phyloP scores from a whole-genome alignment of 2,329 filamentous ascomycete species.

The Fusarium siculi region DNA sequence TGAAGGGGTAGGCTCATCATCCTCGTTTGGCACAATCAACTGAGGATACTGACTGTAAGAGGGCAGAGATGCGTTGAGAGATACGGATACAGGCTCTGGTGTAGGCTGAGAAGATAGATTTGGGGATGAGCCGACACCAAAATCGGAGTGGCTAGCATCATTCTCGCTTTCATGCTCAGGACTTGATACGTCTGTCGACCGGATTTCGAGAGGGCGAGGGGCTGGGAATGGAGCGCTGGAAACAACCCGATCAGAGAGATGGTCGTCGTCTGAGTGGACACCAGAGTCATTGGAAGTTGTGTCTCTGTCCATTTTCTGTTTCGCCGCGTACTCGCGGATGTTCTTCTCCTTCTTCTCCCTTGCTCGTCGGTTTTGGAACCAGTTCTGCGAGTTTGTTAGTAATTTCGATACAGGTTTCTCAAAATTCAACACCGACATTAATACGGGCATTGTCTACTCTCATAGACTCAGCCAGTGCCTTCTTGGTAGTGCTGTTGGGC shows the following conservation, averaged over 20 bases:
- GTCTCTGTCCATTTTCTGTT: slow-evolving; percentile 51
- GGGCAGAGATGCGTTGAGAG: slow-evolving; percentile 17
- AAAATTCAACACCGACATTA: slow-evolving; percentile 59
- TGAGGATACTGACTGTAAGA: slow-evolving; percentile 39
- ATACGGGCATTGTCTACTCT: slow-evolving; percentile 71
- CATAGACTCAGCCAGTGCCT: slow-evolving; percentile 69
- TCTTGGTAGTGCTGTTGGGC: slow-evolving; percentile 70
- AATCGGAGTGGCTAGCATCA: slow-evolving; percentile 43
- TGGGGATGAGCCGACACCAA: slow-evolving; percentile 38
- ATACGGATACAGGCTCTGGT: slow-evolving; percentile 31
- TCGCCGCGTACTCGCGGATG: slow-evolving; percentile 54
- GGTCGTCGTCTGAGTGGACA: slow-evolving; percentile 45
- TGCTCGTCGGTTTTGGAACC: slow-evolving; percentile 75
- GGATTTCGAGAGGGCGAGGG: slow-evolving; percentile 30
- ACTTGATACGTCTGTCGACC: slow-evolving; percentile 22
- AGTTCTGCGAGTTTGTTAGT: slow-evolving; percentile 64
- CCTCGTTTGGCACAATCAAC: slow-evolving; percentile 37
- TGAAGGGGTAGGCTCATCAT: slow-evolving; percentile 38
- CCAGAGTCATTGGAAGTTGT: slow-evolving; percentile 39
- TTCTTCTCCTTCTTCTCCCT: slow-evolving; percentile 73
- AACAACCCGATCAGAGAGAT: slow-evolving; percentile 51
- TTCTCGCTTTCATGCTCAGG: slow-evolving; percentile 44
- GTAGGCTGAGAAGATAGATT: slow-evolving; percentile 32
- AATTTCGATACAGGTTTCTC: neutral
- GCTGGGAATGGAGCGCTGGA: slow-evolving; percentile 55